Evolutionary conservation across 768 basidiomycete genomes (phyloP).

Genomic region (Lentinula sp.): DNA sequence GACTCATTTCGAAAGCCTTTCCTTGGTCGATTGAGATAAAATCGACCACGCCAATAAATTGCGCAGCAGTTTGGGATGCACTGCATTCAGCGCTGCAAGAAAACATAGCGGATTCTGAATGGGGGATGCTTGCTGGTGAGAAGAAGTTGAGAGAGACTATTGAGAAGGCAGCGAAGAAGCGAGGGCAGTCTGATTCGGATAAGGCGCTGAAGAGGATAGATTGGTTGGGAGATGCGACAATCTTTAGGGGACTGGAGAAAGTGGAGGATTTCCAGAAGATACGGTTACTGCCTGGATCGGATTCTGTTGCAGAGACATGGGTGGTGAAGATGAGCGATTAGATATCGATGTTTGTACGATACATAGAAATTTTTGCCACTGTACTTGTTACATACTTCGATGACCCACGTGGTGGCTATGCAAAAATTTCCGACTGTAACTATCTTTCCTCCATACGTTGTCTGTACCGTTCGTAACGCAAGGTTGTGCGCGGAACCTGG

Average conservation of each 20-base stretch:
- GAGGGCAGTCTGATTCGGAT: constrained; percentile 31
- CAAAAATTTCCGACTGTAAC: neutral
- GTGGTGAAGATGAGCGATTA: constrained; percentile 39
- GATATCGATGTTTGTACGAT: neutral
- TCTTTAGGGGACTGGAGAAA: constrained; percentile 58
- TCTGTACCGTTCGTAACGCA: neutral
- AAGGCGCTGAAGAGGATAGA: constrained; percentile 50
- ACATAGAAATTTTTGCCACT: no score
- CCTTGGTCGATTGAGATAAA: constrained; percentile 62
- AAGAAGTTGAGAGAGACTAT: constrained; percentile 37
- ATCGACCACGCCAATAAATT: constrained; percentile 35
- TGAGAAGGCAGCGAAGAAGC: constrained; percentile 45
- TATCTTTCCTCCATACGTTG: neutral
- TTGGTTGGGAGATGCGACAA: constrained; percentile 50
- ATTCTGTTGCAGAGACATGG: constrained; percentile 49
- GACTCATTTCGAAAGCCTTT: constrained; percentile 54
- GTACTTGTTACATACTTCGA: neutral
- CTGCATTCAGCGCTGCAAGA: constrained; percentile 45
- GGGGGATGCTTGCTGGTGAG: constrained; percentile 48
- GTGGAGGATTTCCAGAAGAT: constrained; percentile 51
- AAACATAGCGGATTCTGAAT: constrained; percentile 59
- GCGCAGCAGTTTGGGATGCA: constrained; percentile 50
- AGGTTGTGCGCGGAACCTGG: no score
- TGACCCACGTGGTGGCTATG: constrained; percentile 1
- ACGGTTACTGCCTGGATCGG: constrained; percentile 40